These are phyloP conservation scores for Hermanozyma aechmeae DNA, from an alignment of 805 yeast species.

Conservation along the genomic window DNA sequence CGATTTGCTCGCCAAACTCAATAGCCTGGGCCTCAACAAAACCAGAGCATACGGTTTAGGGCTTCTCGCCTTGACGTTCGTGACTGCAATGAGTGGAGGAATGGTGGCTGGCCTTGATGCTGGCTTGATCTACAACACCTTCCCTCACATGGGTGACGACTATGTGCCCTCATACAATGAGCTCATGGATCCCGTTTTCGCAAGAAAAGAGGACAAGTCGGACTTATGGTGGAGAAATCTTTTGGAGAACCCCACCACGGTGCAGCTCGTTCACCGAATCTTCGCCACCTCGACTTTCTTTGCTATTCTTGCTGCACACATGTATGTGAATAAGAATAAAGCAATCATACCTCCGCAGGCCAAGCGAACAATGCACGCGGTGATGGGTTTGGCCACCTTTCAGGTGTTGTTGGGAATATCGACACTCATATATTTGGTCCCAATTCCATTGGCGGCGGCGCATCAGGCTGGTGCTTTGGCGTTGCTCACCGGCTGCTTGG, in stretches of 20 bases:
- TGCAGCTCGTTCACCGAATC: conserved; percentile 83
- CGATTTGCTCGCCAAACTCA: conserved; percentile 46
- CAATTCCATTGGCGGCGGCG: conserved; percentile 84
- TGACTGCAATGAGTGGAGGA: conserved; percentile 96
- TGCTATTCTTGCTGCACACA: conserved; percentile 59
- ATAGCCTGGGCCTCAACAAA: conserved; percentile 48
- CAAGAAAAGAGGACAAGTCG: conserved; percentile 56
- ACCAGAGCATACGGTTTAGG: conserved; percentile 49
- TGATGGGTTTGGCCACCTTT: conserved; percentile 74
- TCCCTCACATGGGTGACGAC: conserved; percentile 93
- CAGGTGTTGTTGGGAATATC: conserved; percentile 84
- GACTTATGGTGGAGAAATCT: conserved; percentile 88
- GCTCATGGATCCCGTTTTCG: conserved; percentile 62
- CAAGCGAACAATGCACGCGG: conserved; percentile 46
- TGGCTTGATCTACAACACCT: conserved; percentile 89
- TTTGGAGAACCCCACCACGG: conserved; percentile 93
- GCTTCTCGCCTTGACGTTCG: conserved; percentile 60
- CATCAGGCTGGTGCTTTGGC: conserved; percentile 98
- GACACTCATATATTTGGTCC: conserved; percentile 82
- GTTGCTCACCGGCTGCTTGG: conserved; percentile 68
- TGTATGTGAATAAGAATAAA: conserved; percentile 54
- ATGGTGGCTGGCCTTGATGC: conserved; percentile 98
- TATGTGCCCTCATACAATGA: conserved; percentile 70
- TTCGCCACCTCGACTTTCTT: conserved; percentile 76
- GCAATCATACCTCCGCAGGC: conserved; percentile 46